Percentiles rank a stretch among this genome's conserved stretches.
Evolutionary conservation across 2,329 filamentous ascomycete genomes (phyloP).

Genomic region (Cytospora piceae): DNA sequence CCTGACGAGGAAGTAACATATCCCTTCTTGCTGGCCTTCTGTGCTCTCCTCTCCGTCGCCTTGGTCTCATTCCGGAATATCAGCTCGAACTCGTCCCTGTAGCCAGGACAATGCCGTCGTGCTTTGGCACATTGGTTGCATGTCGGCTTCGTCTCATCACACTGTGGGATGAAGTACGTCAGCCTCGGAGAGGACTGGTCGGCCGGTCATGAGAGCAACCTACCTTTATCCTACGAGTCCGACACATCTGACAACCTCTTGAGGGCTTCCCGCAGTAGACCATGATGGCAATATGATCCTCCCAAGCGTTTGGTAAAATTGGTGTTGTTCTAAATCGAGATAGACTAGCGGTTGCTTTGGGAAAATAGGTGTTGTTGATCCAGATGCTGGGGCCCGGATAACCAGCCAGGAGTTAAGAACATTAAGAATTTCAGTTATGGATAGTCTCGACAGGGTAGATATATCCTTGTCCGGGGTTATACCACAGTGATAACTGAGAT

Average conservation of each 20-base stretch:
- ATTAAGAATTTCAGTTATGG: background rate
- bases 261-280: conserved; percentile 70
- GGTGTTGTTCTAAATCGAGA: background rate
- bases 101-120: conserved; percentile 66
- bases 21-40: conserved; percentile 56
- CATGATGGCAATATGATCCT: conserved; percentile 47
- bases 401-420: conserved; percentile 10
- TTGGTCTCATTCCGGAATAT: conserved; percentile 75
- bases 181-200: conserved; percentile 19
- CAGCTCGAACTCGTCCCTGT: conserved; percentile 72
- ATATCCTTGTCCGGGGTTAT: background rate
- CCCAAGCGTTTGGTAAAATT: background rate
- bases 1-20: conserved; percentile 39
- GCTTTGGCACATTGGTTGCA: conserved; percentile 69
- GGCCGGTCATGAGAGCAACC: conserved; percentile 32
- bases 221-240: conserved; percentile 75
- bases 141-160: conserved; percentile 68
- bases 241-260: conserved; percentile 74
- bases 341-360: background rate
- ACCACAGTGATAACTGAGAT: background rate
- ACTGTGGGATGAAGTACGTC: conserved; percentile 47
- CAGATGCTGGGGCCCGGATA: background rate
- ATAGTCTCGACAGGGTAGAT: conserved; percentile 7
- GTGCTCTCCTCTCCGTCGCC: conserved; percentile 66
- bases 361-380: background rate